Conservation (phyloP, 2,329 filamentous ascomycete species). For the Alternaria sp. region DNA sequence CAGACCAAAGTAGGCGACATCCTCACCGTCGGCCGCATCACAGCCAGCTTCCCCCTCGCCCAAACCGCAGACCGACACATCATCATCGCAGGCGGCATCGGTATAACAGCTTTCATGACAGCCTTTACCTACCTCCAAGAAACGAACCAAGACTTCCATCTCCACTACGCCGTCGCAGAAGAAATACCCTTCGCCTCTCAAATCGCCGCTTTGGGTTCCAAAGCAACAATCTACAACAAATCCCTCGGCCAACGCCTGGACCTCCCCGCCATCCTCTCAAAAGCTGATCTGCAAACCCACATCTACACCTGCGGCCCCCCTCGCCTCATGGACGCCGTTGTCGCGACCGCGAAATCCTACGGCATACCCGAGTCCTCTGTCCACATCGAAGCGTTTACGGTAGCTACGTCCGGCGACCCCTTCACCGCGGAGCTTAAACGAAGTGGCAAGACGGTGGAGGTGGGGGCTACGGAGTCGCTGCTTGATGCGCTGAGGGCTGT, state of each 20-base stretch:
- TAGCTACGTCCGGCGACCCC: constrained; percentile 62
- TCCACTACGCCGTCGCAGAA: constrained; percentile 65
- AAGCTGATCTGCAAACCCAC: constrained; percentile 60
- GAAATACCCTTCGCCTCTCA: constrained; percentile 64
- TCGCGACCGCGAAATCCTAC: constrained; percentile 48
- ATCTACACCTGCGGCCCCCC: constrained; percentile 68
- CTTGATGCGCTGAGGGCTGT: constrained; percentile 50
- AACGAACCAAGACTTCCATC: constrained; percentile 50
- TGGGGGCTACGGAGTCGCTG: constrained; percentile 50
- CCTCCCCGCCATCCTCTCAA: constrained; percentile 54
- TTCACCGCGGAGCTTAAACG: constrained; percentile 64
- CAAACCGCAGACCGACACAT: constrained; percentile 63
- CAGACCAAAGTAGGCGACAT: constrained; percentile 55
- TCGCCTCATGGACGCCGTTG: constrained; percentile 62
- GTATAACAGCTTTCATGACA: constrained; percentile 68
- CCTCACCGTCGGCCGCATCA: constrained; percentile 60
- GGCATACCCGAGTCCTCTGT: constrained; percentile 59
- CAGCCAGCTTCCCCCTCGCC: constrained; percentile 55
- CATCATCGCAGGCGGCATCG: constrained; percentile 69
- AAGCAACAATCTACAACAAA: constrained; percentile 61
- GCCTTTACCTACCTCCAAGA: constrained; percentile 50
- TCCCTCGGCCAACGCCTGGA: constrained; percentile 60
- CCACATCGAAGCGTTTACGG: constrained; percentile 67
- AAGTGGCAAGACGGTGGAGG: constrained; percentile 52
- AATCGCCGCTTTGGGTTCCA: constrained; percentile 52